phyloP scores from a whole-genome alignment of 1,284 basidiomycete genomes.

The Cryptococcus deneoformans region DNA sequence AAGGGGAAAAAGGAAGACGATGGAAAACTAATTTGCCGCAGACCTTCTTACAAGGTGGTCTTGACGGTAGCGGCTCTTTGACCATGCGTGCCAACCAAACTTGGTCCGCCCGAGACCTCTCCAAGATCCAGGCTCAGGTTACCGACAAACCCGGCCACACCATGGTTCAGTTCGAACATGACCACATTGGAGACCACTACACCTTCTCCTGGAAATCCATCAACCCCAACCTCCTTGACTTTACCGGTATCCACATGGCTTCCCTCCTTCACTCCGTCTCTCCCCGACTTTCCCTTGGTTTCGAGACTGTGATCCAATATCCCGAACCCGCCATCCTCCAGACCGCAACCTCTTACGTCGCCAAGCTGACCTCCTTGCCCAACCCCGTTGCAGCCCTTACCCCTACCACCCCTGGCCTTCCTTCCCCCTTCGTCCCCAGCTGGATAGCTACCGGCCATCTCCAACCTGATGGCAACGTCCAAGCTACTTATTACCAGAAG shows the following conservation, averaged over 20 bases:
- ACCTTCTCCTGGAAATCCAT: constrained; percentile 83
- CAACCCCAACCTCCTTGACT: constrained; percentile 86
- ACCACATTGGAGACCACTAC: constrained; percentile 87
- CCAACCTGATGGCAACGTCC: constrained; percentile 78
- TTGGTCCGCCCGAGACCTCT: constrained; percentile 74
- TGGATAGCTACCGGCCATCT: constrained; percentile 95
- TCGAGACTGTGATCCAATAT: constrained; percentile 83
- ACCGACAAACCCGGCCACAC: constrained; percentile 63
- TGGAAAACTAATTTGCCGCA: constrained; percentile 40
- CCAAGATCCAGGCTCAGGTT: constrained; percentile 89
- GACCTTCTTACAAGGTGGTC: constrained; percentile 88
- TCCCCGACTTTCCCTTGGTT: constrained; percentile 83
- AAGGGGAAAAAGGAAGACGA: not conserved
- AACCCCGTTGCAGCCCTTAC: constrained; percentile 49
- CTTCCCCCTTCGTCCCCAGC: constrained; percentile 53
- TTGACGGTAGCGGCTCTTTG: constrained; percentile 90
- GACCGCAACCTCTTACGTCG: constrained; percentile 76
- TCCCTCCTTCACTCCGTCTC: constrained; percentile 96
- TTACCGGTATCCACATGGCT: constrained; percentile 91
- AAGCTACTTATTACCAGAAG: constrained; percentile 96
- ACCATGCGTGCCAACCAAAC: constrained; percentile 87
- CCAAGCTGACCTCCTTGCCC: constrained; percentile 70
- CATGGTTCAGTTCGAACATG: constrained; percentile 93
- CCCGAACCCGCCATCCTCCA: constrained; percentile 72
- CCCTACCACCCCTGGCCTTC: constrained; percentile 28